phyloP scores from a whole-genome alignment of 2,329 filamentous ascomycete species.

The Scortechinia acanthostroma region DNA sequence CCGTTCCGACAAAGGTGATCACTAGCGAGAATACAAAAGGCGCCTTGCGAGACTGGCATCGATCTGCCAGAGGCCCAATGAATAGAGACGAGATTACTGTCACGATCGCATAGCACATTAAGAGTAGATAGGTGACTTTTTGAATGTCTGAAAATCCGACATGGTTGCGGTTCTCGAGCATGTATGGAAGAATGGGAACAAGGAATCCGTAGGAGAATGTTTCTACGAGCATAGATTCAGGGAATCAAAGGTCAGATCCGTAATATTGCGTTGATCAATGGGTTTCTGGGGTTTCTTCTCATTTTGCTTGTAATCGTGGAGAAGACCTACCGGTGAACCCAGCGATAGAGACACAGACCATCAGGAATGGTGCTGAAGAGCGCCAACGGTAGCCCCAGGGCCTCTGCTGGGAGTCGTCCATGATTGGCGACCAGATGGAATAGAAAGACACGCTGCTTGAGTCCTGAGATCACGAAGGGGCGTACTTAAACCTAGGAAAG shows the following conservation, averaged over 20 bases:
- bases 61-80: neutral
- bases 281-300: no score
- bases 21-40: neutral
- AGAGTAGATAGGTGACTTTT: neutral
- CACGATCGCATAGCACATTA: neutral
- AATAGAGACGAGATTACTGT: neutral
- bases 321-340: neutral
- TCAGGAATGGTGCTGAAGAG: neutral
- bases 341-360: neutral
- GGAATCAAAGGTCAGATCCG: neutral
- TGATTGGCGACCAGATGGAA: no score
- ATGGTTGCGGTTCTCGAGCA: neutral
- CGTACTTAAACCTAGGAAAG: no score
- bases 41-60: neutral
- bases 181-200: neutral
- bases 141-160: neutral
- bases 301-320: neutral
- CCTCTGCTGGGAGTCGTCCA: no score
- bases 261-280: neutral
- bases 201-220: neutral
- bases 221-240: neutral
- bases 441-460: no score
- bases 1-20: neutral
- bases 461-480: no score
- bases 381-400: constrained; percentile 1